Percentiles rank a stretch among this genome's conserved stretches.
These are phyloP conservation scores for Leishmania aethiopica DNA, from an alignment of 208 protist genomes.

Conservation along the genomic window DNA sequence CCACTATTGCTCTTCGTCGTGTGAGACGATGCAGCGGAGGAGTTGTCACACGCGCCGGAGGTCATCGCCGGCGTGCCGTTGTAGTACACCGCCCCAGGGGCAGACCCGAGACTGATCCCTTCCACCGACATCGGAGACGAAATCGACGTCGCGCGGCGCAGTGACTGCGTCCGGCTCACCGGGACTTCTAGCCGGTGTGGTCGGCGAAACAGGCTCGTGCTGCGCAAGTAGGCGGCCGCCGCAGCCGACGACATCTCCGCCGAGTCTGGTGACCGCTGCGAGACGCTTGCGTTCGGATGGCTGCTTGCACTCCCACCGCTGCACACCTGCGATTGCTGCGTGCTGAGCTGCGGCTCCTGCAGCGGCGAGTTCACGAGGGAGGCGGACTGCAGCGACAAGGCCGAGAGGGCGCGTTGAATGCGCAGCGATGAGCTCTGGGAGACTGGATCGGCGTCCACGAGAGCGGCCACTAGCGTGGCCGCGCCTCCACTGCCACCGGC, in stretches of 20 bases:
- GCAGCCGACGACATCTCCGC: conserved; percentile 31
- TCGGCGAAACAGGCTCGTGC: conserved; percentile 39
- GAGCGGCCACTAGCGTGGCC: neutral
- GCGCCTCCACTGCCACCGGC: neutral
- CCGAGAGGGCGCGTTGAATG: conserved; percentile 22
- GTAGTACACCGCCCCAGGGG: neutral
- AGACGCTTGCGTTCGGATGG: conserved; percentile 20
- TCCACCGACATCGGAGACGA: conserved; percentile 16
- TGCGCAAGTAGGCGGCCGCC: conserved; percentile 35
- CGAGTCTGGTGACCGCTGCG: conserved; percentile 26
- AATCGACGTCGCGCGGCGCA: conserved; percentile 29
- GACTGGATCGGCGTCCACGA: neutral
- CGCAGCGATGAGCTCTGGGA: conserved; percentile 12
- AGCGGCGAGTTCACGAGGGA: conserved; percentile 25
- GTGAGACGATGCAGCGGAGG: neutral
- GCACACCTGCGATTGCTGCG: conserved; percentile 9
- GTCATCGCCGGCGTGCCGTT: neutral
- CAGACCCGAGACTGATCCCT: conserved; percentile 4
- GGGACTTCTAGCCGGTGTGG: conserved; percentile 36
- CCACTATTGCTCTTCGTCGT: conserved; percentile 6
- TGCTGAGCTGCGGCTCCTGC: conserved; percentile 14
- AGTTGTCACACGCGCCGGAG: conserved; percentile 1
- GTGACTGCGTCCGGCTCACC: conserved; percentile 40
- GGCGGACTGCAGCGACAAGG: conserved; percentile 17
- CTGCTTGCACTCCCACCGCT: conserved; percentile 15